Base-by-base conservation (phyloP, 2,329 filamentous ascomycete genomes). In the Penicillium concentricum region DNA sequence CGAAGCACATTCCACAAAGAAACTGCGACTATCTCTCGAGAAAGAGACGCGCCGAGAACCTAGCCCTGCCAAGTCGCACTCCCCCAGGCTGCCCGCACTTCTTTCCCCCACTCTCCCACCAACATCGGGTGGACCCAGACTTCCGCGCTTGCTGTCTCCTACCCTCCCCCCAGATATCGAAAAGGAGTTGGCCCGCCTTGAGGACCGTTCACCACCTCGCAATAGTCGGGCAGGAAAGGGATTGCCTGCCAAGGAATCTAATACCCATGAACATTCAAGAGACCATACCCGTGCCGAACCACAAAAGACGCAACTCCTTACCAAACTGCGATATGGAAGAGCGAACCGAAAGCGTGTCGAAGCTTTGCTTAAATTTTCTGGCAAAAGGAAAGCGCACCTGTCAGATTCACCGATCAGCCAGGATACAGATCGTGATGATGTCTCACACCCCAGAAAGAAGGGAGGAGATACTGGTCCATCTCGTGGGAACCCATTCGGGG, bases 91-190 rank as follows among this genome's bases (percentile, higher is more conserved):
- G 22, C 75, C 75, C 26, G 68, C 67, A 35, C 69, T 78, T 34
- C 62, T 75, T 37, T 76, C 74, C 26, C 73, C 74, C 32, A 74
- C 72, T 22, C 70, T 78, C 60, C 81, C 71, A 26, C 76, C 78
- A 24, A 76, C 76, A 42, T 69, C 80, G 24, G 57, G 58, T 53
- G 67, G 63, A 20, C 69, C 71, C 26, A 75, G 69, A 53, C 69
- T 85, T 18, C 83, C 83, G 12, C 75, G 77, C 10, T 75, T 84
- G 35, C 71, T 86, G n/a, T 86, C 84, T 5, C 83, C 83, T 4
- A 84, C 81, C 15, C 73, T 86, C 4, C 83, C 83, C 7, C 75
- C 80, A 2, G 80, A 79, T 51, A 78, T 86, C 43, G 80, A 82
- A 62, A 80, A 78, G 55, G 80, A 83, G 54, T 68, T 86, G 26